These are phyloP conservation scores for Nitzschia sp. DNA, from an alignment of 108 stramenopile genomes.

Conservation along the genomic window DNA sequence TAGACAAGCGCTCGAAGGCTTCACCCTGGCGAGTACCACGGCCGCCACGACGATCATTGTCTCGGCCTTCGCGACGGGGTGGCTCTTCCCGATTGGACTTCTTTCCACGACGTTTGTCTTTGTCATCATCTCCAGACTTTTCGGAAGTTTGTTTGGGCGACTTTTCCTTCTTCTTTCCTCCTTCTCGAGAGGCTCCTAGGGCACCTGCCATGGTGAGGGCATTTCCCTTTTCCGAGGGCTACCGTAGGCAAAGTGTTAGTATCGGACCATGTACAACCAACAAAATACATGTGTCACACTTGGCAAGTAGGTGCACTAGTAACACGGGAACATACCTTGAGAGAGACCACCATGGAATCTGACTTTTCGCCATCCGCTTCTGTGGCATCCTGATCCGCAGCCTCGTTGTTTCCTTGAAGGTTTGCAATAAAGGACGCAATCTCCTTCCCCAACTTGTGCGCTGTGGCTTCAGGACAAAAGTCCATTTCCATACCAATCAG, in stretches of 20 bases:
- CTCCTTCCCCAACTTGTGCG: conserved; percentile 34
- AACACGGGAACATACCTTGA: conserved; percentile 23
- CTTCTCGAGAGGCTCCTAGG: conserved; percentile 68
- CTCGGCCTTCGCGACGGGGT: conserved; percentile 9
- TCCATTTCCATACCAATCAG: conserved; percentile 74
- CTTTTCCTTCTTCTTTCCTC: conserved; percentile 29
- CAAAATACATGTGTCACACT: not conserved
- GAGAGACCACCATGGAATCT: conserved; percentile 16
- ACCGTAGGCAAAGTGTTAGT: not conserved
- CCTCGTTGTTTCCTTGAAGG: conserved; percentile 2
- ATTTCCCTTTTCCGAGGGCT: conserved; percentile 37
- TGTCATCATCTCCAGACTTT: conserved; percentile 9
- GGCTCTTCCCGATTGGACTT: conserved; percentile 1
- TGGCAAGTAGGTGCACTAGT: not conserved
- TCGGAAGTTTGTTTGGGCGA: conserved; percentile 19
- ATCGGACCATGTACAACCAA: not conserved
- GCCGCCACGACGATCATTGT: conserved; percentile 7
- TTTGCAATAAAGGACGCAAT: conserved; percentile 34
- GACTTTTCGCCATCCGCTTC: conserved; percentile 8
- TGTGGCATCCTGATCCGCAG: not conserved
- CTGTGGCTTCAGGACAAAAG: conserved; percentile 38
- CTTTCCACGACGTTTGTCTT: conserved; percentile 14
- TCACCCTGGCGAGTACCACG: conserved; percentile 11
- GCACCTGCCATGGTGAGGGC: conserved; percentile 78
- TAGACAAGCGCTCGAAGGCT: conserved; percentile 32